Base-by-base conservation (phyloP, 2,329 filamentous ascomycete species). In the Purpureocillium lavendulum region DNA sequence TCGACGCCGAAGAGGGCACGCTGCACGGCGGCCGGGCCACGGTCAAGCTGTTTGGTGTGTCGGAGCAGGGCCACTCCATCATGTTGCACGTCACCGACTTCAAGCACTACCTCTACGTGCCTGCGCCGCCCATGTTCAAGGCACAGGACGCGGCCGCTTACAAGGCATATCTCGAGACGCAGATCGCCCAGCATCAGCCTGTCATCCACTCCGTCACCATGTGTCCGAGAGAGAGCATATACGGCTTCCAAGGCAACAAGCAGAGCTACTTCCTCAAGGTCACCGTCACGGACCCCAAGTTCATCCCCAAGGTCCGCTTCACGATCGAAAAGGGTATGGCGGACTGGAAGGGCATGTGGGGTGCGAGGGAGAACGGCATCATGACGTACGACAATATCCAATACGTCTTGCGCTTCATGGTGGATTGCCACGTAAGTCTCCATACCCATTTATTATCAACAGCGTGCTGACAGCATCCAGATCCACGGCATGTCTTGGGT, bases 401-500 rank as follows among this genome's bases (percentile, higher is more conserved):
- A 69, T 98, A 96, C 56, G 79, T 97, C 18, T 65, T 97, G 48
- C 77, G 92, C 38, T 97, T 98, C 64, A 98, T 98, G 92, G 90
- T 98, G 36, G 92, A 98, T 61, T 94, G 85, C 49, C 84, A 89
- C 60, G 82, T 86, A 67, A 50, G 65, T 38, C n/a, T 12, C 17
- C 13, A 10, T n/a, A 14, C 15, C 26, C 13, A 4, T 9, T 7
- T 29, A 17, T 18, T 10, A 4, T 7, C 15, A 17, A 21, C 11
- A 12, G 12, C 35, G 5, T 26, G 14, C 48, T 60, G 39, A 59
- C 43, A 36, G 36, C 40, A 18, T 7, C 24, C 21, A 87, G 75
- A 83, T 98, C 33, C 75, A 84, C 41, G 92, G 92, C 47, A 98
- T 98, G 92, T 90, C 88, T 1, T 98, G 92, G 92, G 87, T 97